Conservation (phyloP, 2,329 filamentous ascomycete species). For the Diaporthe nobilis region DNA sequence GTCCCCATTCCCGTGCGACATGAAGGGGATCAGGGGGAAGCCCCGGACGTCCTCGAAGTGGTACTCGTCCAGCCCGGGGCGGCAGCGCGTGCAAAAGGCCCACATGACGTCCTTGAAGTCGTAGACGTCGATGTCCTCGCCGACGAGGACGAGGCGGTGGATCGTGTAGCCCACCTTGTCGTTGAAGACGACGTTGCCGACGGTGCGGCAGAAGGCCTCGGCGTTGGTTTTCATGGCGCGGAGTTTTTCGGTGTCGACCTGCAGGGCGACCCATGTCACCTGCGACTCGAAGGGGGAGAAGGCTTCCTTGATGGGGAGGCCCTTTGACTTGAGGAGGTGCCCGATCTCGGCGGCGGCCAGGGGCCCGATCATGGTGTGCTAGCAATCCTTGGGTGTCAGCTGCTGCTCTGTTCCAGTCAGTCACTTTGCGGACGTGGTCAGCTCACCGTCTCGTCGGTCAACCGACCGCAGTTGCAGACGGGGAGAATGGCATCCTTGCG, state of each 20-base stretch:
- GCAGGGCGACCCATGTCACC: slow-evolving; percentile 64
- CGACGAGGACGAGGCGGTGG: slow-evolving; percentile 60
- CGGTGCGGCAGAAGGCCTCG: slow-evolving; percentile 53
- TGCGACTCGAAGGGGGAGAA: slow-evolving; percentile 62
- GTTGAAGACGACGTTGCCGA: slow-evolving; percentile 60
- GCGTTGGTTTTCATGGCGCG: slow-evolving; percentile 66
- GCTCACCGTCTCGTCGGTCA: slow-evolving; percentile 59
- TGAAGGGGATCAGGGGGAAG: slow-evolving; percentile 63
- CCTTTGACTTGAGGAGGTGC: slow-evolving; percentile 51
- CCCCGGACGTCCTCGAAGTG: slow-evolving; percentile 60
- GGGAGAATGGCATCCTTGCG: slow-evolving; percentile 63
- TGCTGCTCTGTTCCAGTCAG: slow-evolving; percentile 15
- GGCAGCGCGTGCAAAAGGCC: slow-evolving; percentile 63
- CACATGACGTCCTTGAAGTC: slow-evolving; percentile 62
- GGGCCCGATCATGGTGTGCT: slow-evolving; percentile 56
- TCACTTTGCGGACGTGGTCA: background rate
- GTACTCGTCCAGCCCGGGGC: slow-evolving; percentile 59
- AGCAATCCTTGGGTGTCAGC: background rate
- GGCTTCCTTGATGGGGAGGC: slow-evolving; percentile 59
- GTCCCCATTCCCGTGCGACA: slow-evolving; percentile 56
- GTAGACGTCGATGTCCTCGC: slow-evolving; percentile 65
- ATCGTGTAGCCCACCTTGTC: slow-evolving; percentile 59
- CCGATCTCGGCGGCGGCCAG: slow-evolving; percentile 60
- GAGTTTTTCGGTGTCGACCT: slow-evolving; percentile 70
- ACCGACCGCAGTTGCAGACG: slow-evolving; percentile 59